These are phyloP conservation scores for Aphanomyces invadans DNA, from an alignment of 352 stramenopile genomes.

Conservation along the genomic window DNA sequence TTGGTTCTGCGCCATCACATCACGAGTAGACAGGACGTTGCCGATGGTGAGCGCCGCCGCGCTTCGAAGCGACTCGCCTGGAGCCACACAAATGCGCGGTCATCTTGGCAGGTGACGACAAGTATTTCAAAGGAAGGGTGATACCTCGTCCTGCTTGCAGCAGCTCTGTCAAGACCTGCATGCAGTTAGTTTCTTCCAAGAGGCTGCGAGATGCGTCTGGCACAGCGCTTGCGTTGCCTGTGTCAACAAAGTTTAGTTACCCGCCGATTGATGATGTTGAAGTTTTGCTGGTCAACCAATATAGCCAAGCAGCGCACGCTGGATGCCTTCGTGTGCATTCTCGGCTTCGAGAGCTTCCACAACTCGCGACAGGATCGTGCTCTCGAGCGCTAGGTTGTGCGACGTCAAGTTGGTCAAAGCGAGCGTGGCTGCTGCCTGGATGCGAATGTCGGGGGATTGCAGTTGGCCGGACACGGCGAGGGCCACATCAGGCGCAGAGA, in stretches of 20 bases:
- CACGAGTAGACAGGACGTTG: conserved; percentile 16
- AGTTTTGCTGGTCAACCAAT: too few species aligned
- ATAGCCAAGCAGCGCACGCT: conserved; percentile 19
- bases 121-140: too few species aligned
- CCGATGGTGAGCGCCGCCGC: conserved; percentile 18
- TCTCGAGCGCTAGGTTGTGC: conserved; percentile 16
- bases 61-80: conserved; percentile 14
- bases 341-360: conserved; percentile 6
- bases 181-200: conserved; percentile 21
- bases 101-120: too few species aligned
- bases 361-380: neutral
- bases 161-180: conserved; percentile 14
- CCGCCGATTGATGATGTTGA: too few species aligned
- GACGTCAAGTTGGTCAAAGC: conserved; percentile 14
- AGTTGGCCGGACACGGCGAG: conserved; percentile 2
- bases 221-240: conserved; percentile 13
- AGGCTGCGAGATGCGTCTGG: neutral
- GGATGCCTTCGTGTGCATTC: conserved; percentile 17
- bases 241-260: too few species aligned
- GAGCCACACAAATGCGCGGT: too few species aligned
- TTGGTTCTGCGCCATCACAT: conserved; percentile 14
- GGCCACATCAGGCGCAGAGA: neutral
- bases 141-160: conserved; percentile 16
- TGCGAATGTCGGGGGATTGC: conserved; percentile 14
- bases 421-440: conserved; percentile 17